Base-by-base conservation (phyloP, 2,329 filamentous ascomycete species). In the Fusarium torreyae region DNA sequence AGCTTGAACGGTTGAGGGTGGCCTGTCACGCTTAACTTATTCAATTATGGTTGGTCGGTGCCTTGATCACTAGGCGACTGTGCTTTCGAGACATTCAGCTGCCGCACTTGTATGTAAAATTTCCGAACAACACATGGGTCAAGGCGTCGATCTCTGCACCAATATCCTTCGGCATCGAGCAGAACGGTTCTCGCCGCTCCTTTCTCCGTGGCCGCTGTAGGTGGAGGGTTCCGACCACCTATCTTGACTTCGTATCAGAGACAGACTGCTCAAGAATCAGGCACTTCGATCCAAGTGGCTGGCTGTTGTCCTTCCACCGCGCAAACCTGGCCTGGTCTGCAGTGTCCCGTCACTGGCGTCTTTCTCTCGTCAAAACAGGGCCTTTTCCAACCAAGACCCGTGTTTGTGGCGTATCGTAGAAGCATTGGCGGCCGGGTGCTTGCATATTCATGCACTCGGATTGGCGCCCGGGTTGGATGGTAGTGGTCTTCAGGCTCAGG, bases 401-500 rank as follows among this genome's bases (percentile, higher is more conserved):
- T 81, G 80, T 81, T 81, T 82, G 82, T 83, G 82, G 82, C 81
- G 79, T 81, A 79, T 83, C 77, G 76, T 81, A 81, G 79, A 78
- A 80, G 77, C 74, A 80, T 79, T 81, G 77, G 79, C 76, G 77
- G 78, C 76, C 84, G 84, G 84, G 75, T 85, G 78, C 76, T 75
- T 84, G 84, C 84, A 86, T 81, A 74, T 74, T 79, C 75, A 79
- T 81, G 81, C 81, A 81, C 65, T 69, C 63, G 69, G 59, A 57
- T 66, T 60, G 61, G 61, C 55, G 46, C 45, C 54, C 62, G 45
- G 56, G 57, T 44, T 65, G 57, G 65, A 65, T 63, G 58, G 53
- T 55, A 57, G 56, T 58, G 51, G 46, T 60, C 40, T 42, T 63
- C 61, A 70, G 68, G 66, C 69, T 74, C 65, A 70, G 69, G 53